phyloP scores from a whole-genome alignment of 306 rosid genomes.

The Elaeagnus macrophylla region DNA sequence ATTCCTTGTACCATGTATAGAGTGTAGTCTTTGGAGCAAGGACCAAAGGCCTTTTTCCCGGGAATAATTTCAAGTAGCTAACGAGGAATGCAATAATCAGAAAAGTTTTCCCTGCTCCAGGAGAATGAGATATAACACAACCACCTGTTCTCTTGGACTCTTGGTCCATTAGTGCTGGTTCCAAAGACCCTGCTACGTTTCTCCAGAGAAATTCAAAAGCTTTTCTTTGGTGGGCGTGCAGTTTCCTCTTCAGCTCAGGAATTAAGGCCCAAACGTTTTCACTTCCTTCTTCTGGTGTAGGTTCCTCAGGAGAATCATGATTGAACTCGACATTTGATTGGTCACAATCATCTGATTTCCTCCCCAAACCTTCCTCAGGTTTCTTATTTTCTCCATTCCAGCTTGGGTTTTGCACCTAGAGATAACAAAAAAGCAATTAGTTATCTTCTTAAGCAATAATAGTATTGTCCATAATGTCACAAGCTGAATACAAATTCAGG shows the following conservation, averaged over 20 bases:
- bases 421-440: slow-evolving; percentile 22
- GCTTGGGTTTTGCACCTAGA: slow-evolving; percentile 41
- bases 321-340: slow-evolving; percentile 27
- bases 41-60: slow-evolving; percentile 62
- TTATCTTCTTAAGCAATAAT: slow-evolving; percentile 4
- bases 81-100: slow-evolving; percentile 69
- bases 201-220: slow-evolving; percentile 86
- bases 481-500: background rate
- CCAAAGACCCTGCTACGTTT: slow-evolving; percentile 66
- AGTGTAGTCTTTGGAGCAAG: slow-evolving; percentile 90
- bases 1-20: slow-evolving; percentile 83
- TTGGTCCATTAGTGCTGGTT: slow-evolving; percentile 41
- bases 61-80: slow-evolving; percentile 73
- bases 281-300: slow-evolving; percentile 39
- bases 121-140: slow-evolving; percentile 90
- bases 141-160: slow-evolving; percentile 54
- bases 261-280: slow-evolving; percentile 69
- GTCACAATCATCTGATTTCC: slow-evolving; percentile 35
- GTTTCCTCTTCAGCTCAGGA: slow-evolving; percentile 30
- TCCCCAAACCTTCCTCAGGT: slow-evolving; percentile 27
- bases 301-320: slow-evolving; percentile 25
- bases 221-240: slow-evolving; percentile 72
- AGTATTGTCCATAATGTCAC: background rate
- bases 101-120: slow-evolving; percentile 87
- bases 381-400: slow-evolving; percentile 49